A percentile compares a stretch with the other conserved stretches of the same genome.
Conservation (phyloP, 164 flowering plant genomes). For the Liriodendron chinense region DNA sequence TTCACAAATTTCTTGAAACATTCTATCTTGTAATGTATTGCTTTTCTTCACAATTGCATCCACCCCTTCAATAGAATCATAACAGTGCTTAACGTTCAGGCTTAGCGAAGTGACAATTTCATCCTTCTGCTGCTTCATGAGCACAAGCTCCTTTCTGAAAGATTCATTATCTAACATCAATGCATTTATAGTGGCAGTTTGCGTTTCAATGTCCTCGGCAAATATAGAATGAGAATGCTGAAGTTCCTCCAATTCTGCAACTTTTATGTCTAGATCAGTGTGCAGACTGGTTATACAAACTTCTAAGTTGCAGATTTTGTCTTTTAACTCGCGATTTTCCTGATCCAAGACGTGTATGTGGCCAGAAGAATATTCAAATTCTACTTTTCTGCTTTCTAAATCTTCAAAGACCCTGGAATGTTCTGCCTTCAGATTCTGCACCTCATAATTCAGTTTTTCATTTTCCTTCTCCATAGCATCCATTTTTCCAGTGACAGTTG, state of each 20-base stretch:
- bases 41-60: slow-evolving; percentile 18
- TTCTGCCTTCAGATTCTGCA: slow-evolving; percentile 36
- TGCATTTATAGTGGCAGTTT: slow-evolving; percentile 18
- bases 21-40: slow-evolving; percentile 24
- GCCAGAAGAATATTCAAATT: slow-evolving; percentile 32
- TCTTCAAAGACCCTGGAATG: slow-evolving; percentile 35
- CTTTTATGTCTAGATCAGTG: slow-evolving; percentile 35
- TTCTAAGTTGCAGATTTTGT: slow-evolving; percentile 40
- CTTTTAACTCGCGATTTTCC: slow-evolving; percentile 40
- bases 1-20: slow-evolving; percentile 37
- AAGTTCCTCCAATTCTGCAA: slow-evolving; percentile 33
- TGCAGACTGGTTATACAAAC: slow-evolving; percentile 34
- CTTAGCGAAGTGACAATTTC: slow-evolving; percentile 24
- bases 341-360: slow-evolving; percentile 16
- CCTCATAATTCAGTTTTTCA: slow-evolving; percentile 28
- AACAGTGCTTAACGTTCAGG: slow-evolving; percentile 22
- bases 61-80: slow-evolving; percentile 25
- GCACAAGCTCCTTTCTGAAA: slow-evolving; percentile 35
- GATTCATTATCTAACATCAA: slow-evolving; percentile 44
- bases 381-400: slow-evolving; percentile 39
- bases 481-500: slow-evolving; percentile 11
- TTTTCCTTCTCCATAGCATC: slow-evolving; percentile 38
- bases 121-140: slow-evolving; percentile 23
- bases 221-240: slow-evolving; percentile 33
- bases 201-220: slow-evolving; percentile 32